phyloP scores from a whole-genome alignment of 1,284 basidiomycete species.

The Coniophora puteana region DNA sequence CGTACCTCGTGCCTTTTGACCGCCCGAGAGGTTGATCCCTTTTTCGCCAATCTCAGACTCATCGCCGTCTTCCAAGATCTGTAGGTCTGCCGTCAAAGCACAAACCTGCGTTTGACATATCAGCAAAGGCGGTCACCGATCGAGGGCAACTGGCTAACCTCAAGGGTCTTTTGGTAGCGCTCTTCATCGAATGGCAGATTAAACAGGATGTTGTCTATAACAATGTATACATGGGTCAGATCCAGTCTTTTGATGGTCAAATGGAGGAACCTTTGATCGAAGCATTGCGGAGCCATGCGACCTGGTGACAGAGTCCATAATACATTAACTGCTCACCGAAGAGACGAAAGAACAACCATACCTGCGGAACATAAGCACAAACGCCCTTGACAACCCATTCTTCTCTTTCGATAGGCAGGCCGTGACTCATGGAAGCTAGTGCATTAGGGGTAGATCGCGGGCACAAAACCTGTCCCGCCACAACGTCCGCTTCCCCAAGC shows the following conservation, averaged over 20 bases:
- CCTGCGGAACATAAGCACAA: constrained; percentile 93
- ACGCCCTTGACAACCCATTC: constrained; percentile 77
- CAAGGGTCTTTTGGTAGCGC: constrained; percentile 76
- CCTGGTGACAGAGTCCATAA: no score
- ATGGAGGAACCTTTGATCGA: constrained; percentile 85
- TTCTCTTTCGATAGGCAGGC: constrained; percentile 43
- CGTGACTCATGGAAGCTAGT: constrained; percentile 59
- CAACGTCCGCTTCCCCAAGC: constrained; percentile 89
- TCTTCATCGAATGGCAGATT: constrained; percentile 74
- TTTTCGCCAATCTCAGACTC: constrained; percentile 89
- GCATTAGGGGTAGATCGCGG: constrained; percentile 83
- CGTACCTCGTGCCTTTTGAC: constrained; percentile 85
- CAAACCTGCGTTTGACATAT: constrained; percentile 45
- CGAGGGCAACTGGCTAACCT: constrained; percentile 30
- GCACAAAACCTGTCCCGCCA: constrained; percentile 76
- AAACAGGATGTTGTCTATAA: constrained; percentile 86
- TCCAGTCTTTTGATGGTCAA: constrained; percentile 56
- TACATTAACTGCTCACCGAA: no score
- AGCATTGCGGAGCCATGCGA: constrained; percentile 87
- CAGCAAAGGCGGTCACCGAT: constrained; percentile 15
- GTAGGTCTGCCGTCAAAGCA: constrained; percentile 76
- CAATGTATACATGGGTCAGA: not conserved
- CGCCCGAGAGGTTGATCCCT: constrained; percentile 88
- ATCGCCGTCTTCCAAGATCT: constrained; percentile 93
- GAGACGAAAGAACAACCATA: constrained; percentile 17